phyloP scores from a whole-genome alignment of 495 filamentous ascomycete genomes.

The Letharia columbiana region DNA sequence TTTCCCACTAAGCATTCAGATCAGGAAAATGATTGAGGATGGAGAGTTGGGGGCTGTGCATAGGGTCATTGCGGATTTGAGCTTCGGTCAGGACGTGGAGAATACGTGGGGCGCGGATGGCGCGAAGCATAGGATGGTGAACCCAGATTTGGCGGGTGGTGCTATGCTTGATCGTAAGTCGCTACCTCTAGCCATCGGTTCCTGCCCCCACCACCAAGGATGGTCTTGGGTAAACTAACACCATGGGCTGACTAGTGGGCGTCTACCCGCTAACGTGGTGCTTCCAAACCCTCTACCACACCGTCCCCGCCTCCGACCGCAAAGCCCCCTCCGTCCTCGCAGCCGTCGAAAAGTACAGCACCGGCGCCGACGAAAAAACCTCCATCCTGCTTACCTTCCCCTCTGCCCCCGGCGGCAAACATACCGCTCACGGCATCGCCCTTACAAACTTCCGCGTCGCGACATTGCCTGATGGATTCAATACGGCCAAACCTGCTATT shows the following conservation, averaged over 20 bases:
- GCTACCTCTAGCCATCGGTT: neutral
- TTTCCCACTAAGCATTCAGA: slow-evolving; percentile 72
- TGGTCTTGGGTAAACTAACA: no score
- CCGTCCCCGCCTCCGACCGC: slow-evolving; percentile 49
- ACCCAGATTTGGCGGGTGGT: slow-evolving; percentile 77
- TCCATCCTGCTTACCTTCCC: slow-evolving; percentile 75
- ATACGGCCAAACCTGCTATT: slow-evolving; percentile 55
- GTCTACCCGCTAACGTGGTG: slow-evolving; percentile 90
- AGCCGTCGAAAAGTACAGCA: slow-evolving; percentile 60
- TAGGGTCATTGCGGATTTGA: slow-evolving; percentile 65
- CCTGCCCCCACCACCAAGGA: no score
- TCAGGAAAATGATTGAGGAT: slow-evolving; percentile 58
- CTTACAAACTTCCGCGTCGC: slow-evolving; percentile 62
- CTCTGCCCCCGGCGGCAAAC: slow-evolving; percentile 42
- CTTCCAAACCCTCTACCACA: slow-evolving; percentile 84
- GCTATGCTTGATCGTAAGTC: slow-evolving; percentile 61
- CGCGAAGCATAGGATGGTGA: slow-evolving; percentile 69
- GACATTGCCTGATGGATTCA: slow-evolving; percentile 56
- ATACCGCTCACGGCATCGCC: slow-evolving; percentile 62
- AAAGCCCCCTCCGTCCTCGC: slow-evolving; percentile 49
- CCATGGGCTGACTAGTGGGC: slow-evolving; percentile 41
- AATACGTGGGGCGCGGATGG: slow-evolving; percentile 38
- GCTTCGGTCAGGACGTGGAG: slow-evolving; percentile 45
- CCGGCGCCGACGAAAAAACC: slow-evolving; percentile 77
- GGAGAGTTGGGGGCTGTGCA: slow-evolving; percentile 70